These are phyloP conservation scores for Cucurbita argyrosperma DNA, from an alignment of 306 rosid species.

Conservation along the genomic window DNA sequence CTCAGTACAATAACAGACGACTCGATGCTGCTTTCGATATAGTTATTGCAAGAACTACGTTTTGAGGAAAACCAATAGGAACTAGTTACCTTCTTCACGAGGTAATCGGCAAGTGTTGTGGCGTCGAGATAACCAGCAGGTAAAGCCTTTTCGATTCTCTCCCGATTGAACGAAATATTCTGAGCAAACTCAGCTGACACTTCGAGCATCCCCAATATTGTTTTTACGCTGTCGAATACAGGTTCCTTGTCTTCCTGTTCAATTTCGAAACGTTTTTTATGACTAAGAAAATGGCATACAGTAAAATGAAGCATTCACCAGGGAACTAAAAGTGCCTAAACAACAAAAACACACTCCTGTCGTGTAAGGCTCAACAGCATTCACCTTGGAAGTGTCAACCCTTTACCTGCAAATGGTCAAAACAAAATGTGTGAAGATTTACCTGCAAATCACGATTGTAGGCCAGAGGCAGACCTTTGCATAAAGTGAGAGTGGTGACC, in stretches of 20 bases:
- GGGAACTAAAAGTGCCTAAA: not conserved
- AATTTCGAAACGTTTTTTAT: not conserved
- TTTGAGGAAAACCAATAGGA: not conserved
- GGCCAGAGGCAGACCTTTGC: slow-evolving; percentile 98
- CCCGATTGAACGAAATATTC: slow-evolving; percentile 63
- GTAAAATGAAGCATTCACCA: not conserved
- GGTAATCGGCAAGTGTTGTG: slow-evolving; percentile 97
- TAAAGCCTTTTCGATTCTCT: slow-evolving; percentile 63
- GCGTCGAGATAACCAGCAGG: slow-evolving; percentile 99
- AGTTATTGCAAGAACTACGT: not conserved
- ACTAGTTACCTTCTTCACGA: slow-evolving; percentile 65
- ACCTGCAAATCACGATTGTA: slow-evolving; percentile 98
- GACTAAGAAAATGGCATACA: not conserved
- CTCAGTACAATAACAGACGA: not conserved
- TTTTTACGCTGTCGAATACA: slow-evolving; percentile 79
- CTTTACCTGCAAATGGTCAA: not conserved
- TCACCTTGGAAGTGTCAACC: not conserved
- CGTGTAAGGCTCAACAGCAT: not conserved
- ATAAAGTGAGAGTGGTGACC: slow-evolving; percentile 73
- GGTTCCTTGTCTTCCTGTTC: slow-evolving; percentile 95
- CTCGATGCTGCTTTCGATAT: not conserved
- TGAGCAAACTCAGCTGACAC: slow-evolving; percentile 83
- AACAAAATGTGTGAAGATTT: slow-evolving; percentile 1
- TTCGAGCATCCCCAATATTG: slow-evolving; percentile 94
- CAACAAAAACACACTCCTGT: not conserved